Evolutionary conservation across 2,329 filamentous ascomycete genomes (phyloP), one percentile per base, ranked within the genome.

Genomic region (Phialophora verrucosa): DNA sequence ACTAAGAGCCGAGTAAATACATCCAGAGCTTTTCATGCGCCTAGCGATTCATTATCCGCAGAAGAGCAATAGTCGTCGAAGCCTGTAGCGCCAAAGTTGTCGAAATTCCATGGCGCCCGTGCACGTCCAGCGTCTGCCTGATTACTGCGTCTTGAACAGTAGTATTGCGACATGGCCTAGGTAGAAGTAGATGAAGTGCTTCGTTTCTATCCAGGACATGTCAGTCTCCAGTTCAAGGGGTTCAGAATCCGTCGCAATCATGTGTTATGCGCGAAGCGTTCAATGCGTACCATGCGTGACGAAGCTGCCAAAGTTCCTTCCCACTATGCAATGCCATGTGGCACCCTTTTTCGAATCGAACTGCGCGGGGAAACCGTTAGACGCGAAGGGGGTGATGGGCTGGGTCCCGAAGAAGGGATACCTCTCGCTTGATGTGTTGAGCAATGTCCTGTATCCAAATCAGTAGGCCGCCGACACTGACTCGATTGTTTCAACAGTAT

Each of bases 131-230:
- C 38, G n/a, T 44, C 38, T 44, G 38, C 38, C 14, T 29, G 42
- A 63, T 68, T 65, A 98, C 87, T 97, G 94, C 49, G 95, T 99
- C 87, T 99, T 99, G 88, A 98, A 99, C 61, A 99, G 89, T 64
- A 99, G 87, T 77, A 99, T 98, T 67, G 95, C 95, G 80, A 93
- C 97, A 85, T 98, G 95, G 62, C 95, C 95, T 67, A 99, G 90
- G 83, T 99, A 99, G 84, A 99, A 99, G 84, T 99, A 99, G 79
- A 99, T 97, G 84, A 99, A 99, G 82, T 99, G 95, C 83, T 98
- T 98, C 31, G 95, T 98, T 81, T 98, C 95, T 97, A 82, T 44
- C 50, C 8, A 2, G 14, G 14, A 27, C 12, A 23, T n/a, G 23
- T 51, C 59, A 61, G 47, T 53, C 59, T 23, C 23, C 14, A 12